These are phyloP conservation scores for Scheffersomyces stipitis DNA, from an alignment of 805 yeast species.

Conservation along the genomic window DNA sequence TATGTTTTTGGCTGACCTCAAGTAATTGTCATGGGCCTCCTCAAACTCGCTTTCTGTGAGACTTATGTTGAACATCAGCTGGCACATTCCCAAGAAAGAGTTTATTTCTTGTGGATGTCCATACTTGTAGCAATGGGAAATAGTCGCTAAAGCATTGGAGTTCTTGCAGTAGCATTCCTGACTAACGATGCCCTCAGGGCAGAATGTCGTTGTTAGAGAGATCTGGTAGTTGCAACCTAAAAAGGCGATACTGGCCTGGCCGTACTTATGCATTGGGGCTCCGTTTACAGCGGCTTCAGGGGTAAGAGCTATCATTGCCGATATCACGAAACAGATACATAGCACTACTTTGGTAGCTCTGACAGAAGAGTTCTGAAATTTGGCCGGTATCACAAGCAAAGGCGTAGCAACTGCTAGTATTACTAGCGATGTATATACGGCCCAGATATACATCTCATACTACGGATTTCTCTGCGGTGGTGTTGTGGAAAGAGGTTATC, in stretches of 20 bases:
- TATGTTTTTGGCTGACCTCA: slow-evolving; percentile 1
- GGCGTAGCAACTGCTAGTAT: slow-evolving; percentile 15
- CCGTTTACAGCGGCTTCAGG: slow-evolving; percentile 26
- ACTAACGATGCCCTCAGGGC: slow-evolving; percentile 10
- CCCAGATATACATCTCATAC: not conserved
- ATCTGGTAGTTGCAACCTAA: slow-evolving; percentile 31
- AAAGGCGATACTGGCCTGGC: slow-evolving; percentile 28
- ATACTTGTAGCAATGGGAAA: slow-evolving; percentile 32
- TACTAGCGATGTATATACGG: slow-evolving; percentile 13
- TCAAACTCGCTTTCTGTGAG: slow-evolving; percentile 22
- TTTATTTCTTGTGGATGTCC: slow-evolving; percentile 24
- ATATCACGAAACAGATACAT: slow-evolving; percentile 7
- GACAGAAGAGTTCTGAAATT: slow-evolving; percentile 1
- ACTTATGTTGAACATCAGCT: slow-evolving; percentile 14
- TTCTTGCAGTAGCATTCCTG: slow-evolving; percentile 27
- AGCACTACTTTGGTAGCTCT: slow-evolving; percentile 6
- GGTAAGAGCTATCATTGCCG: slow-evolving; percentile 15
- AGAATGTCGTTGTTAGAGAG: slow-evolving; percentile 17
- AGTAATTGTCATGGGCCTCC: slow-evolving; percentile 14
- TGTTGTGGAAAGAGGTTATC: not conserved
- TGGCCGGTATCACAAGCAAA: slow-evolving; percentile 10
- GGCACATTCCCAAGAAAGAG: slow-evolving; percentile 26
- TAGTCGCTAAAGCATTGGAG: slow-evolving; percentile 33
- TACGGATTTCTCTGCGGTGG: not conserved
- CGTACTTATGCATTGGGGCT: slow-evolving; percentile 32